phyloP scores from a whole-genome alignment of 1,139 yeast genomes.

The Hyphopichia fennica region DNA sequence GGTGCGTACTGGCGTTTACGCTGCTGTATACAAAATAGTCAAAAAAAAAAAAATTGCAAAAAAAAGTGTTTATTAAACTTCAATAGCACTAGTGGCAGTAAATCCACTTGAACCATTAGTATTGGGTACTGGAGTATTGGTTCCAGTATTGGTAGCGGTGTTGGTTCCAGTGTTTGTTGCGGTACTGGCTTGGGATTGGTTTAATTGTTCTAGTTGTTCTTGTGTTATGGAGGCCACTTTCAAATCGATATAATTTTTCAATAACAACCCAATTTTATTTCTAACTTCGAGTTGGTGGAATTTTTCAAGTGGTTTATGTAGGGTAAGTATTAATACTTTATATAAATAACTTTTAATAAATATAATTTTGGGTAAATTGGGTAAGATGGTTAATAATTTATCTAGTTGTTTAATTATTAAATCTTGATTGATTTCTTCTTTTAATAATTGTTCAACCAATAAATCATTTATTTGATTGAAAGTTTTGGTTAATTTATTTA shows the following conservation, averaged over 20 bases:
- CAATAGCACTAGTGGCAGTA: too few species aligned
- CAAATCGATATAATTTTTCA: slow-evolving; percentile 23
- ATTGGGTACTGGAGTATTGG: too few species aligned
- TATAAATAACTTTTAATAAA: slow-evolving; percentile 32
- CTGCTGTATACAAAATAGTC: too few species aligned
- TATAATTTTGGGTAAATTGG: slow-evolving; percentile 27
- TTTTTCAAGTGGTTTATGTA: slow-evolving; percentile 25
- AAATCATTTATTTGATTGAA: slow-evolving; percentile 21
- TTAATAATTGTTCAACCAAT: slow-evolving; percentile 18
- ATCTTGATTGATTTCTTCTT: slow-evolving; percentile 9
- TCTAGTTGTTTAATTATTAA: slow-evolving; percentile 15
- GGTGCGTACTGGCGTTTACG: too few species aligned
- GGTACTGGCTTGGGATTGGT: neutral
- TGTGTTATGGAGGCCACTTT: slow-evolving; percentile 15
- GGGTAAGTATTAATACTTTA: slow-evolving; percentile 31
- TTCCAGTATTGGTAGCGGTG: neutral
- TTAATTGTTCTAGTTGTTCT: slow-evolving; percentile 11
- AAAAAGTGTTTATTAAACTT: too few species aligned
- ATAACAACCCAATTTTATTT: slow-evolving; percentile 19
- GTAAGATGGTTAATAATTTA: slow-evolving; percentile 2
- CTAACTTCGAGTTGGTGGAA: slow-evolving; percentile 21
- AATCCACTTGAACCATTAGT: too few species aligned
- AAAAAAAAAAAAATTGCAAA: too few species aligned
- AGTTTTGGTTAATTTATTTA: slow-evolving; percentile 11
- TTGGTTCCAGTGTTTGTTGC: neutral